Base-by-base conservation (phyloP, 192 early-diverging fungal species). In the Jimgerdemannia flammicorona region DNA sequence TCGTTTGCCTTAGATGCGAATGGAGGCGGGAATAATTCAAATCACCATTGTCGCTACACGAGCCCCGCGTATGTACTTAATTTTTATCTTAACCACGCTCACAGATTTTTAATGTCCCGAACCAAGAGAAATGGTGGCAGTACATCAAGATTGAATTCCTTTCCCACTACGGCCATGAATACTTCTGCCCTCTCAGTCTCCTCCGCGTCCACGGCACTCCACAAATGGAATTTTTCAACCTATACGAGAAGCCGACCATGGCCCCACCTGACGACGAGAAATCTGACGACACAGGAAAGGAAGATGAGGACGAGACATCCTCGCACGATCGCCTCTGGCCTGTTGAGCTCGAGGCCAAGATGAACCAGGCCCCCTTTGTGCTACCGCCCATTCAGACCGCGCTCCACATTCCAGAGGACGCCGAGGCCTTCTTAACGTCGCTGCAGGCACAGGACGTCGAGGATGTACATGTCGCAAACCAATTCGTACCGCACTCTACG, bases 141-240 rank as follows among this genome's bases (percentile, higher is more conserved):
- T 99, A 95, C 73, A 80, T 99, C 20, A 88, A 91, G 64, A 88
- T 98, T 64, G 95, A 97, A 73, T 96, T 99, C 76, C 14, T 93
- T 14, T 89, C 88, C 17, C 93, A 97, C 73, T 96, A 98, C 79
- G 95, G 98, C 41, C 80, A 82, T 20, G 95, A 99, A 81, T 95
- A 91, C 76, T 98, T 96, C 74, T 99, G 98, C 77, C 98, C 98
- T 9, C 69, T 99, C 7, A 96, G 88, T 42, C 81, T 95, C 59
- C 76, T 99, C 42, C 85, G 91, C 64, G 97, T 96, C 0, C 93
- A 94, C 81, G 98, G 98, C 0, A 91, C 89, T n/a, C 93, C 94
- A 1, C 95, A 95, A 81, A 90, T 97, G 88, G 98, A 98, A 77
- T 91, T 94, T 71, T 92, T 91, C 67, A 88, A 90, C 69, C 82